Evolutionary conservation across 345 rosid genomes (phyloP).

Genomic region (Eucalyptus curtisii): DNA sequence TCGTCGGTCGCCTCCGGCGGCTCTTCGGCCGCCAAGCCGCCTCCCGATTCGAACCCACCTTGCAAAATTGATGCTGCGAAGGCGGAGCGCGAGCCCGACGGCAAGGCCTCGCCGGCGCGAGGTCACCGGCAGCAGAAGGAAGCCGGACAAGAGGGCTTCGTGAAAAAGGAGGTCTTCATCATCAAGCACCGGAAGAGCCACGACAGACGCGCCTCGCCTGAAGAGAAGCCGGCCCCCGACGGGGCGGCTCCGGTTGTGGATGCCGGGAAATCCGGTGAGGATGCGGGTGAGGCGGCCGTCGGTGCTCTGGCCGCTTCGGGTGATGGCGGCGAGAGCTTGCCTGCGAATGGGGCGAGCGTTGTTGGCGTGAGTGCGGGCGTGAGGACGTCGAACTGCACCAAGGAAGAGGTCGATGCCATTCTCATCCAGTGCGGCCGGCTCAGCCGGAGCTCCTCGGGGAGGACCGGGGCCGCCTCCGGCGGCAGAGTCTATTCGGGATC

Average conservation of each 20-base stretch:
- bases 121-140: not conserved
- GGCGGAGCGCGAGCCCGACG: not conserved
- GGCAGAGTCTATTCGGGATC: conserved; percentile 67
- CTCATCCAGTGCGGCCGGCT: conserved; percentile 89
- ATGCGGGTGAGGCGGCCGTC: not conserved
- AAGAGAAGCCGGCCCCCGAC: not conserved
- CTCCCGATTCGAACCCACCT: not conserved
- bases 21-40: not conserved
- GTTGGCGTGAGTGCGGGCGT: not conserved
- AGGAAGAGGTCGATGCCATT: conserved; percentile 90
- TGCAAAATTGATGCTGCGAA: not conserved
- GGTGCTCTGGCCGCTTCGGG: not conserved
- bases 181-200: conserved; percentile 84
- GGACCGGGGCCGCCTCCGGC: conserved; percentile 10
- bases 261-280: not conserved
- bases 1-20: conserved; percentile 5
- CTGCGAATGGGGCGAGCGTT: not conserved
- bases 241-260: not conserved
- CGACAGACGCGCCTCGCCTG: conserved; percentile 29
- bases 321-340: not conserved
- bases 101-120: not conserved
- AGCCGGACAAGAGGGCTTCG: conserved; percentile 2
- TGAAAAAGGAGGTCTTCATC: conserved; percentile 61
- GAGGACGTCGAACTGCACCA: conserved; percentile 50
- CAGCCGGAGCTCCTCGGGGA: conserved; percentile 65